Conservation (phyloP, 768 basidiomycete species). For the Phanerodontia chrysosporium region DNA sequence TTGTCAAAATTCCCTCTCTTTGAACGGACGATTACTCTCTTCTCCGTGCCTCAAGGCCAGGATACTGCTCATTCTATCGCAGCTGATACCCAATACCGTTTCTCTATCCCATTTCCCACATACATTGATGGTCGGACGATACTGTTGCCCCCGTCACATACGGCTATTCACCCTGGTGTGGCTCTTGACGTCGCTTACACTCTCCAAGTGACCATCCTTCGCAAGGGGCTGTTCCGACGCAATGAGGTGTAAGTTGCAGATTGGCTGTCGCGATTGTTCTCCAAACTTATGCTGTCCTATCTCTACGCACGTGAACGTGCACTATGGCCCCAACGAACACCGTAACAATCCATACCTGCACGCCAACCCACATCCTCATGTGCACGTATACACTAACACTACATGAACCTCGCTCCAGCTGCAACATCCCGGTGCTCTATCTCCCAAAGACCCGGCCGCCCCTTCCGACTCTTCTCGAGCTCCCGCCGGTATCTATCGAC, state of each 20-base stretch:
- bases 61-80: slow-evolving; percentile 12
- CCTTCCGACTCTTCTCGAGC: slow-evolving; percentile 29
- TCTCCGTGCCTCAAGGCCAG: slow-evolving; percentile 18
- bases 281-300: slow-evolving; percentile 10
- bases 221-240: slow-evolving; percentile 34
- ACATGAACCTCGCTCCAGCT: slow-evolving; percentile 2
- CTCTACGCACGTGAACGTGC: background rate
- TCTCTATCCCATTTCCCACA: slow-evolving; percentile 38
- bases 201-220: slow-evolving; percentile 34
- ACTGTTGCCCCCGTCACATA: slow-evolving; percentile 37
- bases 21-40: slow-evolving; percentile 25
- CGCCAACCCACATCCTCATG: background rate
- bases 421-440: slow-evolving; percentile 35
- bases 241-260: slow-evolving; percentile 33
- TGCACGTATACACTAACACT: background rate
- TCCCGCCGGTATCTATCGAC: slow-evolving; percentile 25
- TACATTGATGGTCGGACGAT: slow-evolving; percentile 25
- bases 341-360: slow-evolving; percentile 7
- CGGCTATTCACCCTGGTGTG: slow-evolving; percentile 26
- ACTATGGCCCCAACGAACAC: slow-evolving; percentile 12
- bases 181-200: slow-evolving; percentile 31
- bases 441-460: slow-evolving; percentile 40
- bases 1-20: slow-evolving; percentile 26
- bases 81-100: slow-evolving; percentile 27
- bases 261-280: background rate